Evolutionary conservation across 805 yeast species (phyloP), one percentile per base, ranked within the genome.

Genomic region (Yarrowia divulgata): DNA sequence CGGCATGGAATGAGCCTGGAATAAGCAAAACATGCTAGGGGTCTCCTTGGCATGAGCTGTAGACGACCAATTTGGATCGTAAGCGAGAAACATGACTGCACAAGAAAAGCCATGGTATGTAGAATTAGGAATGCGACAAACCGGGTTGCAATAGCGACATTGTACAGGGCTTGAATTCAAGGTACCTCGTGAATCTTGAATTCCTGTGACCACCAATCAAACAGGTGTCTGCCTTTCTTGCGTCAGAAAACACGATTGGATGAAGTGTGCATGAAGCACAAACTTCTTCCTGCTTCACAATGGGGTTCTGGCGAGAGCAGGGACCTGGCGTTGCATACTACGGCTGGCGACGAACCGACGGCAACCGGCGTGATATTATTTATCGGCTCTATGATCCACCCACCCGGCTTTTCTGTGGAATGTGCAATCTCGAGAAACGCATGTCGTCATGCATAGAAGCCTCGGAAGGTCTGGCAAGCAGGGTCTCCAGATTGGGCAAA

Each of bases 11-110:
- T 46, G 35, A 45, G 48, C 16, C 1, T 6, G 4, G 50, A 46
- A 46, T 13, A 46, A 46, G 50, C 50, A 46, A 48, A 23, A 14
- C 1, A 13, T 46, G 52, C 35, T 14, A 48, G 52, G 52, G 52
- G 52, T 14, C 18, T 29, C n/a, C 52, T 48, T 48, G 52, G 52
- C 52, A 48, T 48, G 52, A 35, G 8, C 18, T 5, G 8, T 7
- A 46, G 13, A 46, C 16, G 52, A 13, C 35, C 35, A 29, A 13
- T 23, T 14, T 12, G 35, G 18, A 29, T 10, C 3, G 18, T 29
- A 29, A 29, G 52, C 52, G 52, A 48, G 35, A 23, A 10, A 13
- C 23, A 9, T 8, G 23, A 46, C 12, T 19, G 12, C 40, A 13
- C 9, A 5, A 39, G 6, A 10, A 39, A 39, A 39, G 40, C 16